phyloP scores from a whole-genome alignment of 129 eudicot species.

The Arctium minus region DNA sequence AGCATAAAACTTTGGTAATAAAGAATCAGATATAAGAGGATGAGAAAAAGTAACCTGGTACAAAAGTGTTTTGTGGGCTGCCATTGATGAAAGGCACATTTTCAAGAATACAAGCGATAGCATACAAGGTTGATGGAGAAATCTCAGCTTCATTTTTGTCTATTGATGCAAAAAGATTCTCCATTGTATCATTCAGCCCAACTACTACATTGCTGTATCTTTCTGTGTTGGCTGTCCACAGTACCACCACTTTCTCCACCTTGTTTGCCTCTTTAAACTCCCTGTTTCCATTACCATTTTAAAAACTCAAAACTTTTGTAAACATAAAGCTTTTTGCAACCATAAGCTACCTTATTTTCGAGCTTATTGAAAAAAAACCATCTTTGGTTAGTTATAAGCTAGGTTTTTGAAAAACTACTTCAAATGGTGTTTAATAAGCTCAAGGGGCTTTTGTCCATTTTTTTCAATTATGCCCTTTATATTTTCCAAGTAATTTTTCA shows the following conservation, averaged over 20 bases:
- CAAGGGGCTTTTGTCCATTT: not conserved
- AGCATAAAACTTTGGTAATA: not conserved
- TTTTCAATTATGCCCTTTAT: not conserved
- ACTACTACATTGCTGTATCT: slow-evolving; percentile 89
- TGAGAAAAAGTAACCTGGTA: slow-evolving; percentile 48
- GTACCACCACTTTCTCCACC: slow-evolving; percentile 83
- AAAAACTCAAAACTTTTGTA: not conserved
- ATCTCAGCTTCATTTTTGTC: slow-evolving; percentile 90
- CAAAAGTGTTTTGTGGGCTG: slow-evolving; percentile 98
- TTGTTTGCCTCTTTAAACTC: slow-evolving; percentile 91
- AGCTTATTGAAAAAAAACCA: no score
- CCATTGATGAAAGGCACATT: slow-evolving; percentile 95
- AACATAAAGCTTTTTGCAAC: not conserved
- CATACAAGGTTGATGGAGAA: slow-evolving; percentile 92
- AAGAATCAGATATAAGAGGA: not conserved
- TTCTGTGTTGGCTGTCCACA: slow-evolving; percentile 98
- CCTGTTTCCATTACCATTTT: slow-evolving; percentile 34
- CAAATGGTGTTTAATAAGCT: not conserved
- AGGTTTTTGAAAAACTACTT: not conserved
- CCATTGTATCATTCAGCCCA: slow-evolving; percentile 89
- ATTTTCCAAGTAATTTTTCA: not conserved
- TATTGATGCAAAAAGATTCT: slow-evolving; percentile 69
- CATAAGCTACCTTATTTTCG: not conserved
- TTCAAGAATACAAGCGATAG: slow-evolving; percentile 88
- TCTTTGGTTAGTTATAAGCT: not conserved